phyloP scores from a whole-genome alignment of 1,139 yeast genomes.

The Starmera stellimalicola region DNA sequence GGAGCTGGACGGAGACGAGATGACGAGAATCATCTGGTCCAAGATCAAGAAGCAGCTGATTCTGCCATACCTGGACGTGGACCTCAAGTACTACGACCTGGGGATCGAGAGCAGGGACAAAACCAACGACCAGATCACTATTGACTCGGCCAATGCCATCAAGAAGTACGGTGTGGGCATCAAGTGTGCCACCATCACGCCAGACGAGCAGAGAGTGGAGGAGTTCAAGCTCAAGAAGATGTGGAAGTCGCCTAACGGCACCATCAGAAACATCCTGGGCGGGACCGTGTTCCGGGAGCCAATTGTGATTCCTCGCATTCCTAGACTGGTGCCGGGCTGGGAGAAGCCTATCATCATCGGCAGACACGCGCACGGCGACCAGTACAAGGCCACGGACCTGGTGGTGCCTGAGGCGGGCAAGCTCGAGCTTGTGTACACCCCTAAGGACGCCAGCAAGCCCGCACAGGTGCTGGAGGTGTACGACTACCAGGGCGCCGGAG shows the following conservation, averaged over 20 bases:
- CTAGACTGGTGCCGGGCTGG: constrained; percentile 89
- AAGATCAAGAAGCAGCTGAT: constrained; percentile 74
- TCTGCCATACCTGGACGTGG: constrained; percentile 76
- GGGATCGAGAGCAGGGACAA: constrained; percentile 79
- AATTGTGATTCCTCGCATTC: constrained; percentile 81
- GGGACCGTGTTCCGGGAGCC: constrained; percentile 98
- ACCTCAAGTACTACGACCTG: constrained; percentile 85
- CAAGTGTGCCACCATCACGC: constrained; percentile 98
- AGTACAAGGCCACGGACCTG: constrained; percentile 85
- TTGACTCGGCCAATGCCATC: constrained; percentile 87
- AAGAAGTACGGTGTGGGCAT: constrained; percentile 85
- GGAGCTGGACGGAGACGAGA: constrained; percentile 95
- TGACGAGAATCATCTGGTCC: constrained; percentile 90
- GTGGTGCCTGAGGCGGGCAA: constrained; percentile 74
- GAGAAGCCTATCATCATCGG: constrained; percentile 92
- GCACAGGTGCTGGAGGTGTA: constrained; percentile 52
- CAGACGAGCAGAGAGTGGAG: constrained; percentile 89
- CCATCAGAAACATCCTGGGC: constrained; percentile 87
- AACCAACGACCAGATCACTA: constrained; percentile 81
- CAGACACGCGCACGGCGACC: constrained; percentile 96
- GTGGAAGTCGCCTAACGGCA: constrained; percentile 98
- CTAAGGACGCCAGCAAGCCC: constrained; percentile 58
- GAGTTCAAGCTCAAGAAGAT: constrained; percentile 85
- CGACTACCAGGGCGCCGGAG: constrained; percentile 71
- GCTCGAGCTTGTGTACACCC: constrained; percentile 70